phyloP scores from a whole-genome alignment of 306 rosid species.

The Gynostemma pentaphyllum region DNA sequence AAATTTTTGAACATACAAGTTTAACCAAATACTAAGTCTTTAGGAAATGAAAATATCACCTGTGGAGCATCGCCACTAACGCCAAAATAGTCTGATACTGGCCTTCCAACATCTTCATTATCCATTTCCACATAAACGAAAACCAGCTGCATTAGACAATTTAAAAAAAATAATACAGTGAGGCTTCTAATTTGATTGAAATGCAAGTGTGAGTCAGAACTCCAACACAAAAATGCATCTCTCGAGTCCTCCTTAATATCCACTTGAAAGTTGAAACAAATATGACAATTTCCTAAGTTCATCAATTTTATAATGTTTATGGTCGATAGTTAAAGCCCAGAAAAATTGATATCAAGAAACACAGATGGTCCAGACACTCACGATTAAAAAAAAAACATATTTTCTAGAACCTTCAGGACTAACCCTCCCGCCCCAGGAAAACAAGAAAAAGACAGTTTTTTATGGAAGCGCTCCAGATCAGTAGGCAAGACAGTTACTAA shows the following conservation, averaged over 20 bases:
- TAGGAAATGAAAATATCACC: constrained; percentile 29
- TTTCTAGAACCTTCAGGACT: neutral
- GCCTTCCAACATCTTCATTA: constrained; percentile 84
- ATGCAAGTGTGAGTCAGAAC: neutral
- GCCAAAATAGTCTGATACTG: constrained; percentile 91
- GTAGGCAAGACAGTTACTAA: neutral
- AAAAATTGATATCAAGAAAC: too few relatives aligned
- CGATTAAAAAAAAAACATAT: neutral
- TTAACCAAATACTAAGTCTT: too few relatives aligned
- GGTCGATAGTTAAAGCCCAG: neutral
- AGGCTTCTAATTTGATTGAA: neutral
- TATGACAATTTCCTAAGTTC: neutral
- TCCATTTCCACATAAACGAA: constrained; percentile 71
- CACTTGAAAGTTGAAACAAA: neutral
- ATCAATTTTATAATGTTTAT: neutral
- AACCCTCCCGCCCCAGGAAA: neutral
- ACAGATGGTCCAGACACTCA: too few relatives aligned
- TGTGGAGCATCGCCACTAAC: constrained; percentile 57
- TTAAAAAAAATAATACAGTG: neutral
- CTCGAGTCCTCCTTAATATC: neutral
- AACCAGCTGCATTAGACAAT: constrained; percentile 58
- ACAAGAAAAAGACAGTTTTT: neutral
- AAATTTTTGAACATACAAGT: neutral
- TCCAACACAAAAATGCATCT: constrained; percentile 4
- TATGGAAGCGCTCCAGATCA: neutral